A percentile compares a stretch with the other conserved stretches of the same genome.
phyloP scores from a whole-genome alignment of 2,329 filamentous ascomycete species.

The Fusarium liriodendri region DNA sequence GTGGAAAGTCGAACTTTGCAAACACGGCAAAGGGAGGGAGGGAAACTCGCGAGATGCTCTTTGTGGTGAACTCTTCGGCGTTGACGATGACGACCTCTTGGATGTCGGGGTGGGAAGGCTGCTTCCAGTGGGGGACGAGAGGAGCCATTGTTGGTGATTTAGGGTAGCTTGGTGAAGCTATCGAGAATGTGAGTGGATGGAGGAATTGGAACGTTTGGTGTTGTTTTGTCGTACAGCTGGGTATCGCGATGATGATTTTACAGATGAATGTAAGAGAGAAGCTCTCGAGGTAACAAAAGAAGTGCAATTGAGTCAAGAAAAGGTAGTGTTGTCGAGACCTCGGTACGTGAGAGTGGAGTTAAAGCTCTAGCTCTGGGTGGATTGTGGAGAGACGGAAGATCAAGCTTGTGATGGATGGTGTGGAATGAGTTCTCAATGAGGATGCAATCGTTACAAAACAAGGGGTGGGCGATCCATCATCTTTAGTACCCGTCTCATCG shows the following conservation, averaged over 20 bases:
- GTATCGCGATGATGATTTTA: neutral
- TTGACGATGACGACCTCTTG: slow-evolving; percentile 66
- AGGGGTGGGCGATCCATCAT: slow-evolving; percentile 12
- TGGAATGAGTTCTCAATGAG: slow-evolving; percentile 6
- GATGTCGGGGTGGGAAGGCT: slow-evolving; percentile 69
- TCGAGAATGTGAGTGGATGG: neutral
- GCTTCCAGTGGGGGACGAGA: slow-evolving; percentile 67
- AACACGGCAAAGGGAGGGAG: slow-evolving; percentile 73
- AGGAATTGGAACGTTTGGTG: neutral
- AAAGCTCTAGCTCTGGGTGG: slow-evolving; percentile 4
- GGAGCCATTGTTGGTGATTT: slow-evolving; percentile 59
- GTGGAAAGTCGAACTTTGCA: slow-evolving; percentile 74
- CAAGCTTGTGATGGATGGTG: slow-evolving; percentile 8
- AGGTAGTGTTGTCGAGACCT: slow-evolving; percentile 15
- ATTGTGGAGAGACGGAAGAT: slow-evolving; percentile 5
- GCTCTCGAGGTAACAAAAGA: neutral
- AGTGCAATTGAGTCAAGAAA: neutral
- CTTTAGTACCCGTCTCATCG: slow-evolving; percentile 29
- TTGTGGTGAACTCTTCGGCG: slow-evolving; percentile 67
- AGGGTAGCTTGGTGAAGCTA: slow-evolving; percentile 12
- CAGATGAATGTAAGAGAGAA: neutral
- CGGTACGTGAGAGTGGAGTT: slow-evolving; percentile 21
- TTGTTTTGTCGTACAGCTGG: neutral
- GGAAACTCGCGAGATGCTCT: slow-evolving; percentile 66
- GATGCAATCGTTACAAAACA: neutral